Percentiles rank a stretch among this genome's conserved stretches.
phyloP scores from a whole-genome alignment of 2,329 filamentous ascomycete species.

The Colletotrichum lini region DNA sequence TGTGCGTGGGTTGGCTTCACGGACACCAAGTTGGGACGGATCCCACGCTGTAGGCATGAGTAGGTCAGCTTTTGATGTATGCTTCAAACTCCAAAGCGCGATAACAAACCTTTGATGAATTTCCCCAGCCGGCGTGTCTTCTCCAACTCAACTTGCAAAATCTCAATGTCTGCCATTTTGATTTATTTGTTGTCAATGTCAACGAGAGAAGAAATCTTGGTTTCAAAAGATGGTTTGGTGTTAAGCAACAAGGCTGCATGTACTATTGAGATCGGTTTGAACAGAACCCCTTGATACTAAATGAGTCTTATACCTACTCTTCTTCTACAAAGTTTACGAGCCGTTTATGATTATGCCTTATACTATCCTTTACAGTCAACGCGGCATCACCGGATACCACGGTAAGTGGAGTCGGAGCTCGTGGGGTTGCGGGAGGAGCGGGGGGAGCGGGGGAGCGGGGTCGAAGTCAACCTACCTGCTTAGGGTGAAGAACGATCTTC shows the following conservation, averaged over 20 bases:
- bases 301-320: background rate
- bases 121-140: conserved; percentile 4
- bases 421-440: background rate
- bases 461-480: background rate
- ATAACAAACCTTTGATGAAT: conserved; percentile 3
- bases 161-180: background rate
- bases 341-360: background rate
- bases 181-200: background rate
- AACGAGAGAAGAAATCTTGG: background rate
- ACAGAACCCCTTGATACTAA: background rate
- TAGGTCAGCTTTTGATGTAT: background rate
- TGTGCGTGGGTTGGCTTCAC: background rate
- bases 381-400: background rate
- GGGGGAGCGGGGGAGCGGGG: too few relatives aligned
- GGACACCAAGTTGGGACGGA: background rate
- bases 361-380: background rate
- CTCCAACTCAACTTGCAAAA: background rate
- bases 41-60: background rate
- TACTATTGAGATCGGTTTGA: background rate
- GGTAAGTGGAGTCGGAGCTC: background rate
- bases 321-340: background rate
- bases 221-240: background rate
- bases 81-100: background rate
- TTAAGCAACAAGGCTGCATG: background rate
- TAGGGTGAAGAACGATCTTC: background rate